Conservation (phyloP, 2,329 filamentous ascomycete genomes). For the Colletotrichum gigasporum region DNA sequence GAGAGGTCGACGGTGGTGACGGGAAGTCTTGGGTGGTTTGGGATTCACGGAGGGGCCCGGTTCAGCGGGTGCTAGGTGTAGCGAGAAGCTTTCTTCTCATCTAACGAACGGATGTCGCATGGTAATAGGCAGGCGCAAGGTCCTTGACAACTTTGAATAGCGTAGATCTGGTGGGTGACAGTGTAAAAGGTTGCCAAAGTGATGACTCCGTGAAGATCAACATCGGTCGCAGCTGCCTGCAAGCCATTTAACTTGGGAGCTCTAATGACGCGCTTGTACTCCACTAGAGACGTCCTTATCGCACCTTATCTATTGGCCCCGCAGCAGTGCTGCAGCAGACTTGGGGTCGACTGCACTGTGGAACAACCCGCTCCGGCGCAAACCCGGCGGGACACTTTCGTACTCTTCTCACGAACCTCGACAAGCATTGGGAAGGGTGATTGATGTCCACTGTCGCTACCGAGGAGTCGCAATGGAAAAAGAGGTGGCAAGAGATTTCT, state of each 20-base stretch:
- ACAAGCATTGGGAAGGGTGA: neutral
- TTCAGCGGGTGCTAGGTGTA: neutral
- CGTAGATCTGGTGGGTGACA: neutral
- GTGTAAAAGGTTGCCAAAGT: neutral
- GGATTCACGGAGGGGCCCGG: constrained; percentile 22
- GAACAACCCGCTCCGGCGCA: neutral
- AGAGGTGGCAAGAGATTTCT: constrained; percentile 62
- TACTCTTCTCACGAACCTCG: neutral
- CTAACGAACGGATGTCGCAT: constrained; percentile 13
- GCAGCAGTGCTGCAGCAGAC: neutral
- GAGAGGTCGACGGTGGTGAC: neutral
- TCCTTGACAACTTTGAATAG: neutral
- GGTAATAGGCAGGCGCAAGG: neutral
- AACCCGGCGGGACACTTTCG: neutral
- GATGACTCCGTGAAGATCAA: constrained; percentile 12
- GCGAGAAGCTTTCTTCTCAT: constrained; percentile 32
- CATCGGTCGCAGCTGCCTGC: constrained; percentile 4
- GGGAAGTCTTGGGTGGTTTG: neutral
- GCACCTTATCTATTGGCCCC: constrained; percentile 24
- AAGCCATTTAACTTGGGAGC: constrained; percentile 7
- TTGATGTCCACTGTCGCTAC: constrained; percentile 6
- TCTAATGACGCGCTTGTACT: constrained; percentile 29
- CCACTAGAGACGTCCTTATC: constrained; percentile 17
- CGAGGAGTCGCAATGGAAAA: constrained; percentile 53
- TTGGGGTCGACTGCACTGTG: neutral